Conservation (phyloP, 345 rosid genomes). For the Tarenaya hassleriana region DNA sequence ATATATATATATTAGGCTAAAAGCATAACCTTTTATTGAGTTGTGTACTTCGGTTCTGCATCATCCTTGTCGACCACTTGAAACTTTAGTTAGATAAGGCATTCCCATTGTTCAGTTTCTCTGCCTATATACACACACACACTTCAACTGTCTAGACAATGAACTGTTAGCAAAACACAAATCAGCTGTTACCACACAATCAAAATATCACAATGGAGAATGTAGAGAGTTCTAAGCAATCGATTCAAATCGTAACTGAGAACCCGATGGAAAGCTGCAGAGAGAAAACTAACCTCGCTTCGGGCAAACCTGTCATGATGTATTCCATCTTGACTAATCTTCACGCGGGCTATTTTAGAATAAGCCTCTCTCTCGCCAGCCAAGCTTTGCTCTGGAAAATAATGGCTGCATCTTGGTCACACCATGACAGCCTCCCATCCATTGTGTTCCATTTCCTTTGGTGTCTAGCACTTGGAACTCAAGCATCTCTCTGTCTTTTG, state of each 20-base stretch:
- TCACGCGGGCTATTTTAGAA: slow-evolving; percentile 53
- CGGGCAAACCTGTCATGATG: slow-evolving; percentile 19
- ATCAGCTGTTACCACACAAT: slow-evolving; percentile 6
- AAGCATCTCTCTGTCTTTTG: slow-evolving; percentile 29
- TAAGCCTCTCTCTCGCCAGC: slow-evolving; percentile 46
- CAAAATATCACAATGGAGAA: slow-evolving; percentile 15
- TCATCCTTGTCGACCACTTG: too few relatives aligned
- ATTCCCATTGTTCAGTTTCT: too few relatives aligned
- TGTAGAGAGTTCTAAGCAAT: slow-evolving; percentile 15
- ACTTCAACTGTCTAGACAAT: slow-evolving; percentile 9
- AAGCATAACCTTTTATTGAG: too few relatives aligned
- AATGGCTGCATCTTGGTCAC: slow-evolving; percentile 26
- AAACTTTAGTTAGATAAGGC: too few relatives aligned
- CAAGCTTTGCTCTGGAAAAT: slow-evolving; percentile 51
- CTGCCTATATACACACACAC: slow-evolving; percentile 15
- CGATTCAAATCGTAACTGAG: slow-evolving; percentile 21
- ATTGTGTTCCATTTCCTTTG: slow-evolving; percentile 38
- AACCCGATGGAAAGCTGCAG: neutral
- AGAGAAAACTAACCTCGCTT: slow-evolving; percentile 15
- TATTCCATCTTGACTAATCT: slow-evolving; percentile 28
- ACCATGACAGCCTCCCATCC: slow-evolving; percentile 29
- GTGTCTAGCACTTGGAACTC: slow-evolving; percentile 38
- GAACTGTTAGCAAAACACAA: slow-evolving; percentile 4
- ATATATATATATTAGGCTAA: too few relatives aligned
- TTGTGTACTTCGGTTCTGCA: too few relatives aligned